Evolutionary conservation across 1,139 yeast species (phyloP), one percentile per base, ranked within the genome.

Genomic region (Pneumocystis jirovecii): DNA sequence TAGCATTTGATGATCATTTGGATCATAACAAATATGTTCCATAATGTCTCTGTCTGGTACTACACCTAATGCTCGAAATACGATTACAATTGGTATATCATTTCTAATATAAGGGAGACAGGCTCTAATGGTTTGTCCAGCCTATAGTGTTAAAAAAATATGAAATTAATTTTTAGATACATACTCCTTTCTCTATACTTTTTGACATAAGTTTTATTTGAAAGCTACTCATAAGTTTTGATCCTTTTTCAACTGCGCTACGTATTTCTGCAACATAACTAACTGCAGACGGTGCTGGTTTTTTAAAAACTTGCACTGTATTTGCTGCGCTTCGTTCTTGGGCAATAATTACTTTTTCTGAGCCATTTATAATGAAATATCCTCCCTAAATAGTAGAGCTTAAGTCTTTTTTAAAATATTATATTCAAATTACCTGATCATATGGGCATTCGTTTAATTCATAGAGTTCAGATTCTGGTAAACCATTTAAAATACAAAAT

Each of bases 301-400:
- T 95, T 77, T 89, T 91, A 81, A 95, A 95, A 29, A 95, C 99
- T 78, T 93, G 98, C 60, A 93, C 98, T 72, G 93, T 93, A 74
- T 93, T 93, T 66, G 98, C 98, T 7, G 98, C 97, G 70, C 95
- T 86, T 78, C 98, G 85, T 78, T 93, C 99, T 78, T 93, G 99
- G 34, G 98, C 98, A 80, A 93, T 93, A 74, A 93, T 81, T 67
- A 93, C 99, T 77, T 93, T 93, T 77, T 93, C 99, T 35, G 97
- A 90, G 72, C 99, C 99, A 78, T 93, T 93, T 74, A 93, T 93
- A 72, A 93, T 95, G 74, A 93, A 93, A 77, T 93, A 93, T 69
- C 99, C 99, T 76, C 99, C 99, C 93, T 90, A 93, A 21, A 29
- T 19, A 60, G 8, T 25, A 59, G 8, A 60, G 37, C 21, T 12